Evolutionary conservation across 352 stramenopile genomes (phyloP).

Genomic region (Phytophthora macrochlamydospora): DNA sequence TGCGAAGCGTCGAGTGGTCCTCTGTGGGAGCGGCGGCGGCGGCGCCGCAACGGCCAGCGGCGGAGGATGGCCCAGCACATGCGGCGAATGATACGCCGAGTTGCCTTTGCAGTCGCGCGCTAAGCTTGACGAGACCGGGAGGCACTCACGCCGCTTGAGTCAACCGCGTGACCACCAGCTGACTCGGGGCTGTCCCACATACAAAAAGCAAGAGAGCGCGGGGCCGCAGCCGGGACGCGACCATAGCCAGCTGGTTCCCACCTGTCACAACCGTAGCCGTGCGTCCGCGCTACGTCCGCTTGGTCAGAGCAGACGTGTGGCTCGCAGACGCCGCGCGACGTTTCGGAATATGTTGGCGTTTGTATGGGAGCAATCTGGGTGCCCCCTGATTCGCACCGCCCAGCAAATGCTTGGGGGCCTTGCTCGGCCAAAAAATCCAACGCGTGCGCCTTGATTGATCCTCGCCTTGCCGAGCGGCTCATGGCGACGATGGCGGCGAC

Average conservation of each 20-base stretch:
- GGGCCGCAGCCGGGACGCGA: background rate
- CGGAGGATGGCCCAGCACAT: background rate
- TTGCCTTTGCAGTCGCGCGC: background rate
- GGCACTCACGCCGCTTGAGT: conserved; percentile 30
- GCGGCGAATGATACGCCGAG: background rate
- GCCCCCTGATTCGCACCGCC: background rate
- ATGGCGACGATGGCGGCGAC: too few relatives aligned
- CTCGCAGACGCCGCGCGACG: background rate
- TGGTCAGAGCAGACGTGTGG: conserved; percentile 19
- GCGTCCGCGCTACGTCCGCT: conserved; percentile 10
- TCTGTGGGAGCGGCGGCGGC: too few relatives aligned
- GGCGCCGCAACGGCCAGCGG: too few relatives aligned
- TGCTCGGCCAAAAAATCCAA: background rate
- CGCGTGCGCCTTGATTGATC: background rate
- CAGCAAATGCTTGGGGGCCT: background rate
- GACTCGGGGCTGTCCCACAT: conserved; percentile 4
- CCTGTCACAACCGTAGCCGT: conserved; percentile 33
- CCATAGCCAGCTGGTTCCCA: conserved; percentile 19
- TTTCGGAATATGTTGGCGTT: too few relatives aligned
- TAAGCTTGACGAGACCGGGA: background rate
- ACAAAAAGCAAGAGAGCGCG: conserved; percentile 12
- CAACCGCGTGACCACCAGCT: conserved; percentile 23
- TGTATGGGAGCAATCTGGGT: too few relatives aligned
- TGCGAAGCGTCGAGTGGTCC: too few relatives aligned
- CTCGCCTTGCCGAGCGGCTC: too few relatives aligned